Conservation (phyloP, 495 filamentous ascomycete species). For the Glonium stellatum region DNA sequence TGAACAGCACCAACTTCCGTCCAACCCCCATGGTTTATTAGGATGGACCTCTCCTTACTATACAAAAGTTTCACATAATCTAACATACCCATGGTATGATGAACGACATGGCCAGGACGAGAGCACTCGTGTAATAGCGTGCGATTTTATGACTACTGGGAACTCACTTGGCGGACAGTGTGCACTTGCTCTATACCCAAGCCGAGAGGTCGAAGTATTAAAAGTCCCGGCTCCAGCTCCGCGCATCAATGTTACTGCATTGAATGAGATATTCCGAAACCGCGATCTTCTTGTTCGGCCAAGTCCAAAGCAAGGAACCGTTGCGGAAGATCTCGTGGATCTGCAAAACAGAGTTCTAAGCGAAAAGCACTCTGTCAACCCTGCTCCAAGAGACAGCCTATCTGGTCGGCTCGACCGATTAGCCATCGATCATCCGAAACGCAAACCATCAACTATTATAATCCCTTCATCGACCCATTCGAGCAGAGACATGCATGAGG, state of each 20-base stretch:
- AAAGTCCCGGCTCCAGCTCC: slow-evolving; percentile 38
- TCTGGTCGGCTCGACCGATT: slow-evolving; percentile 21
- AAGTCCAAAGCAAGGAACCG: slow-evolving; percentile 13
- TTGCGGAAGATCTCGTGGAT: slow-evolving; percentile 28
- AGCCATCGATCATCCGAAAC: slow-evolving; percentile 23
- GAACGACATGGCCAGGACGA: slow-evolving; percentile 43
- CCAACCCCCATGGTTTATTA: slow-evolving; percentile 14
- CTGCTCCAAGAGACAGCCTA: slow-evolving; percentile 20
- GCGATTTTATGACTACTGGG: slow-evolving; percentile 72
- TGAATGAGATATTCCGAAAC: slow-evolving; percentile 27
- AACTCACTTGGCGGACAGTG: slow-evolving; percentile 55
- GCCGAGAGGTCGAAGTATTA: slow-evolving; percentile 59
- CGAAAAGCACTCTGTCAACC: slow-evolving; percentile 18
- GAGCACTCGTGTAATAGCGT: slow-evolving; percentile 67
- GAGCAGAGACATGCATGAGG: slow-evolving; percentile 27
- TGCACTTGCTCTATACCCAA: slow-evolving; percentile 60
- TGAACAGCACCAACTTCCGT: slow-evolving; percentile 4
- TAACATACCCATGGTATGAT: slow-evolving; percentile 45
- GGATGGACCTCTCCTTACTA: slow-evolving; percentile 46
- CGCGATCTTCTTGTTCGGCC: slow-evolving; percentile 16
- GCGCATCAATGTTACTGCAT: slow-evolving; percentile 22
- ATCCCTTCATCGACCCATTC: slow-evolving; percentile 16
- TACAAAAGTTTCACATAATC: slow-evolving; percentile 45
- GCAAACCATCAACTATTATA: slow-evolving; percentile 12
- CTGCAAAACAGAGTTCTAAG: slow-evolving; percentile 22